Evolutionary conservation across 768 basidiomycete species (phyloP).

Genomic region (Suillus tomentosus): DNA sequence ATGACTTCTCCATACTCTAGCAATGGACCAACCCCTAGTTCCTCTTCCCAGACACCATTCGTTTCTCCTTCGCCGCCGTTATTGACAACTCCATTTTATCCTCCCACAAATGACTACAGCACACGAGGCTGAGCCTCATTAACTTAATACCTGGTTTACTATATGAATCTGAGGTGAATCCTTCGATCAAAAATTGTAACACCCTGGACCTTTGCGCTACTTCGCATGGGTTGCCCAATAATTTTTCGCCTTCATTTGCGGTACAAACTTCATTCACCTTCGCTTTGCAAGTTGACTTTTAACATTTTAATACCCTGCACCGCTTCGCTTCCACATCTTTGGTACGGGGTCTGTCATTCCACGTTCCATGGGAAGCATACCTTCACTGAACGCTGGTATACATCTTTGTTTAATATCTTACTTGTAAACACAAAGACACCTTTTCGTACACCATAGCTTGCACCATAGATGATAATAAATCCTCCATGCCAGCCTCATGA

Average conservation of each 20-base stretch:
- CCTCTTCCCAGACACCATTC: conserved; percentile 16
- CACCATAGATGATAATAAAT: conserved; percentile 1
- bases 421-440: conserved; percentile 6
- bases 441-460: conserved; percentile 2
- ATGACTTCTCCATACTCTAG: conserved; percentile 17
- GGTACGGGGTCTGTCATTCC: not conserved
- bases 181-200: conserved; percentile 14
- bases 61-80: conserved; percentile 28
- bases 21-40: conserved; percentile 12
- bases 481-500: not conserved
- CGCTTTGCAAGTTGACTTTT: not conserved
- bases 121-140: conserved; percentile 14
- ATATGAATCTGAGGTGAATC: conserved; percentile 17
- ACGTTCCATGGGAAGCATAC: not conserved
- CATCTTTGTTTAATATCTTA: conserved; percentile 4
- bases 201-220: conserved; percentile 5
- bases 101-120: conserved; percentile 17
- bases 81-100: conserved; percentile 34
- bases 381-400: conserved; percentile 1
- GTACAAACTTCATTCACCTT: conserved; percentile 23
- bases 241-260: conserved; percentile 16
- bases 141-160: conserved; percentile 19
- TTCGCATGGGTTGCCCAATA: conserved; percentile 12
- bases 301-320: conserved; percentile 6
- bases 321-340: not conserved